A percentile compares a stretch with the other conserved stretches of the same genome.
phyloP scores from a whole-genome alignment of 441 rosid species.

The Adansonia rubrostipa region DNA sequence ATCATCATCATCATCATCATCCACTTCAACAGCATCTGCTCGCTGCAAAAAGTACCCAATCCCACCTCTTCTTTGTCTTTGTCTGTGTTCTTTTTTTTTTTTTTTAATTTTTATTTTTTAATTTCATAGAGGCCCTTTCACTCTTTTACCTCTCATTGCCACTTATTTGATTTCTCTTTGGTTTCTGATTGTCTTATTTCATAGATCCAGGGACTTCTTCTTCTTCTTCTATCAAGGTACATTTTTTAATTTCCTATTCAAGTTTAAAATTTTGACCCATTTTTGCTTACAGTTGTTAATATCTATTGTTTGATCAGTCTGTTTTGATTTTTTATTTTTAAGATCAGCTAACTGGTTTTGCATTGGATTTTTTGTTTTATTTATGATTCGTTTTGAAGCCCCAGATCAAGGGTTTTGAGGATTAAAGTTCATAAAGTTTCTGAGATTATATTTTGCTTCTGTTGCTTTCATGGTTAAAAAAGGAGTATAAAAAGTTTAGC shows the following conservation, averaged over 20 bases:
- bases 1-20: background rate
- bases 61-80: background rate
- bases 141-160: background rate
- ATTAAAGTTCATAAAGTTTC: background rate
- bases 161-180: background rate
- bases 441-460: background rate
- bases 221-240: constrained; percentile 13
- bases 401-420: background rate
- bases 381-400: background rate
- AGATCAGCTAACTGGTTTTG: constrained; percentile 17
- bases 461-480: background rate
- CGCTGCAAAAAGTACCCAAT: constrained; percentile 14
- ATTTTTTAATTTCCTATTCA: background rate
- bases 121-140: background rate
- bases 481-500: background rate
- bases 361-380: constrained; percentile 1
- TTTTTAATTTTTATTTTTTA: background rate
- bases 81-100: background rate
- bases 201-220: constrained; percentile 18
- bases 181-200: background rate
- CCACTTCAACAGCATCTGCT: constrained; percentile 5
- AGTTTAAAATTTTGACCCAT: background rate
- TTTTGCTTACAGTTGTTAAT: background rate
- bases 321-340: background rate
- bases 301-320: background rate